A percentile compares a stretch with the other conserved stretches of the same genome.
phyloP scores from a whole-genome alignment of 1,139 yeast species.

The Ogataea hybrid region DNA sequence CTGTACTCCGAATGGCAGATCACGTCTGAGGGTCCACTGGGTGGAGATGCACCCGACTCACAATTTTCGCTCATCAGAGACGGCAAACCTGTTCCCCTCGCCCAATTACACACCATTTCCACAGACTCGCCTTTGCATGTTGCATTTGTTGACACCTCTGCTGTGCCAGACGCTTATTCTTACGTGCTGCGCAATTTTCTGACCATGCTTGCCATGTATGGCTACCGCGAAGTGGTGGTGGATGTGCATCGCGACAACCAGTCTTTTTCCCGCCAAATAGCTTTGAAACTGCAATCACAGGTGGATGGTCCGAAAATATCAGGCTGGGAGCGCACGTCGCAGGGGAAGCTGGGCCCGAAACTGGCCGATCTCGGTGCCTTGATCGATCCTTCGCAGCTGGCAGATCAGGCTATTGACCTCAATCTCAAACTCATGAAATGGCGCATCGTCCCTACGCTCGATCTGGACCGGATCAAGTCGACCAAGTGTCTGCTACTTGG shows the following conservation, averaged over 20 bases:
- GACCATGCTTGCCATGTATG: slow-evolving; percentile 46
- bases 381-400: slow-evolving; percentile 75
- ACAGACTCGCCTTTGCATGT: background rate
- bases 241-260: slow-evolving; percentile 35
- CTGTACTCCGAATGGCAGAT: slow-evolving; percentile 46
- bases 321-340: slow-evolving; percentile 89
- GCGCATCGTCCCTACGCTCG: slow-evolving; percentile 83
- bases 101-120: background rate
- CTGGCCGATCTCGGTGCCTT: slow-evolving; percentile 77
- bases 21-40: background rate
- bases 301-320: slow-evolving; percentile 38
- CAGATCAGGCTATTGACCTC: slow-evolving; percentile 89
- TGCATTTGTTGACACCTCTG: slow-evolving; percentile 57
- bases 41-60: slow-evolving; percentile 12
- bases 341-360: slow-evolving; percentile 77
- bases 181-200: slow-evolving; percentile 66
- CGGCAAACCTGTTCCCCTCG: too few relatives aligned
- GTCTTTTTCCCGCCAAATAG: slow-evolving; percentile 16
- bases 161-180: slow-evolving; percentile 49
- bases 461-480: slow-evolving; percentile 59
- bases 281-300: slow-evolving; percentile 7
- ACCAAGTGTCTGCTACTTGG: slow-evolving; percentile 77
- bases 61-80: slow-evolving; percentile 3
- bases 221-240: slow-evolving; percentile 40
- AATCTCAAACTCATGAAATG: slow-evolving; percentile 93